A percentile compares a stretch with the other conserved stretches of the same genome.
These are phyloP conservation scores for Lachnellula subtilissima DNA, from an alignment of 2,329 filamentous ascomycete genomes.

Conservation along the genomic window DNA sequence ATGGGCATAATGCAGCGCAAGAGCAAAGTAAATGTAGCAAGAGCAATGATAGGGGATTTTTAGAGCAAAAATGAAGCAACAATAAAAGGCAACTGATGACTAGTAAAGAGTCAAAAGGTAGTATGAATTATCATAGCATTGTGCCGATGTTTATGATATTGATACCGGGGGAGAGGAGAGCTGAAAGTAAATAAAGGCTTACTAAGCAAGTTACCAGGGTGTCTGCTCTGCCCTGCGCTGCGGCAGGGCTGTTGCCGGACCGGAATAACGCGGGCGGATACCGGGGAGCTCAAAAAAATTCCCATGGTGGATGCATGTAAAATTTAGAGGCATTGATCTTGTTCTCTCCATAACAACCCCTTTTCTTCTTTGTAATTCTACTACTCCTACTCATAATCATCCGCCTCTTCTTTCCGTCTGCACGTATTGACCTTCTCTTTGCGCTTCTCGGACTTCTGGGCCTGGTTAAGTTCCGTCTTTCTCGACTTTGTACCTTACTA, in stretches of 20 bases:
- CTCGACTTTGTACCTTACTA: conserved; percentile 3
- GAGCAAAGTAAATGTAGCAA: conserved; percentile 1
- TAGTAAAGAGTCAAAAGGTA: neutral
- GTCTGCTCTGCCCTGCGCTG: neutral
- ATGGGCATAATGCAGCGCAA: neutral
- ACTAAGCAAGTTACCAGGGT: too few species aligned
- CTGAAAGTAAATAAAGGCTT: neutral
- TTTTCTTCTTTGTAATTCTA: conserved; percentile 14
- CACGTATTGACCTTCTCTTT: conserved; percentile 11
- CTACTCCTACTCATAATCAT: conserved; percentile 6
- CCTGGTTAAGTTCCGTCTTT: conserved; percentile 6
- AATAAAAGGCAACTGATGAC: too few species aligned
- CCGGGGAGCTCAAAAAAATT: neutral
- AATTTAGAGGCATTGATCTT: conserved; percentile 7
- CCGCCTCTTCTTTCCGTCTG: conserved; percentile 11
- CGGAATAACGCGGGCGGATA: neutral
- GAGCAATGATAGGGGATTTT: neutral
- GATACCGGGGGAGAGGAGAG: neutral
- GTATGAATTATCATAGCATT: too few species aligned
- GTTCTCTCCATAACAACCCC: conserved; percentile 9
- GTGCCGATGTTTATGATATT: neutral
- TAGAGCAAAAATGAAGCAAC: neutral
- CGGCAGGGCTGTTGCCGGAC: neutral
- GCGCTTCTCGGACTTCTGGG: conserved; percentile 9
- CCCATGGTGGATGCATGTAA: conserved; percentile 1